Base-by-base conservation (phyloP, 2,329 filamentous ascomycete genomes). In the Talaromyces sp. region DNA sequence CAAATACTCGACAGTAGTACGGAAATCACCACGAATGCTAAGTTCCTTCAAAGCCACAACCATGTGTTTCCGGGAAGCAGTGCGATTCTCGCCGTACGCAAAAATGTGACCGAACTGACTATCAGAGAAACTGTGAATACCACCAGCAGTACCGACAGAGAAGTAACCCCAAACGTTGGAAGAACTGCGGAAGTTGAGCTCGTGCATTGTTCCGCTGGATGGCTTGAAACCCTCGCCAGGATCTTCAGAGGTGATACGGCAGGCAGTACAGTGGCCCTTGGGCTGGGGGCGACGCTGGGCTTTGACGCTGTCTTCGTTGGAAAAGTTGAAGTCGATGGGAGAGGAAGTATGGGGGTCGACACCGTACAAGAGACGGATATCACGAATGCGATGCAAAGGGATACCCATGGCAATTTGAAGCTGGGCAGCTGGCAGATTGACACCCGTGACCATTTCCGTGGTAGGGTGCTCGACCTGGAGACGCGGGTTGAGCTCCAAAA, bases 91-190 rank as follows among this genome's bases (percentile, higher is more conserved):
- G 64, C 95, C 95, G 70, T 98, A 99, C 58, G 95, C 96, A 78
- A 99, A 99, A 69, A 99, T 99, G 80, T 99, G 95, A 79, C 95
- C 95, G 70, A 99, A 99, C 75, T 99, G 95, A 73, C 91, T 96
- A 82, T 99, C 95, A 7, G 95, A 98, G 85, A 96, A 99, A 78
- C 92, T 97, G 86, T 99, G 95, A 68, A 99, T 99, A 78, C 93
- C 93, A 81, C 93, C 94, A 61, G 92, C 89, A 9, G 93, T 95
- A 81, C 93, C 91, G 76, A 99, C 95, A 59, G 95, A 99, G 87
- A 99, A 99, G 81, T 99, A 99, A 84, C 95, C 95, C 95, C 95
- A 99, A 61, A 98, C 95, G 69, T 99, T 99, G 66, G 95, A 98
- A 76, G 92, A 96, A 82, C 90, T 96, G 74, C 95, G 87, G 87